These are phyloP conservation scores for Eucalyptus virginea DNA, from an alignment of 345 rosid species.

Conservation along the genomic window DNA sequence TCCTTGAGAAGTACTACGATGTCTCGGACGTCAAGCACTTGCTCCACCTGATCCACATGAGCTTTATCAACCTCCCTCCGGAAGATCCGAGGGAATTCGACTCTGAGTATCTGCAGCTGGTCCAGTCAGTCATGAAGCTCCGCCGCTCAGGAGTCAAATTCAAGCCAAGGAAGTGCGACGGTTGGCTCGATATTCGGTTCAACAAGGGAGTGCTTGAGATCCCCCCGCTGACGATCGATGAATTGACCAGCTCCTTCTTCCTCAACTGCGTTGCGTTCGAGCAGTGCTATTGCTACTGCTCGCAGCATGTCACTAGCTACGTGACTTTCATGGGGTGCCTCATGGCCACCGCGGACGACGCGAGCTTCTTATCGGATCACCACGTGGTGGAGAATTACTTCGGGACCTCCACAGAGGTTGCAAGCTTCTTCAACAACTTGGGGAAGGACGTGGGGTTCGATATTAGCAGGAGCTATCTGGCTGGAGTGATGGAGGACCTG, in stretches of 20 bases:
- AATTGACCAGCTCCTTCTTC: constrained; percentile 9
- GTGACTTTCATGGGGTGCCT: constrained; percentile 36
- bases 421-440: neutral
- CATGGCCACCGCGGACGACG: constrained; percentile 19
- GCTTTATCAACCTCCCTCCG: neutral
- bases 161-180: constrained; percentile 7
- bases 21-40: constrained; percentile 15
- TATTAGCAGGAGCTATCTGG: neutral
- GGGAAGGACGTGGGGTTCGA: neutral
- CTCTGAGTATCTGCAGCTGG: neutral
- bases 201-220: constrained; percentile 25
- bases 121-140: constrained; percentile 33
- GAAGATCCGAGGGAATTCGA: neutral
- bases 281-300: neutral
- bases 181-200: constrained; percentile 26
- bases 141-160: constrained; percentile 22
- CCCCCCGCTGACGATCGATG: constrained; percentile 24
- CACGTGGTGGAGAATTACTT: constrained; percentile 34
- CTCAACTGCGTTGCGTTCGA: constrained; percentile 35
- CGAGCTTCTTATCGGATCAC: constrained; percentile 19
- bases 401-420: neutral
- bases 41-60: constrained; percentile 32
- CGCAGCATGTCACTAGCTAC: constrained; percentile 30
- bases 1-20: neutral
- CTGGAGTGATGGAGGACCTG: neutral